A percentile compares a stretch with the other conserved stretches of the same genome.
Evolutionary conservation across 495 filamentous ascomycete genomes (phyloP).

Genomic region (Xylaria venustula): DNA sequence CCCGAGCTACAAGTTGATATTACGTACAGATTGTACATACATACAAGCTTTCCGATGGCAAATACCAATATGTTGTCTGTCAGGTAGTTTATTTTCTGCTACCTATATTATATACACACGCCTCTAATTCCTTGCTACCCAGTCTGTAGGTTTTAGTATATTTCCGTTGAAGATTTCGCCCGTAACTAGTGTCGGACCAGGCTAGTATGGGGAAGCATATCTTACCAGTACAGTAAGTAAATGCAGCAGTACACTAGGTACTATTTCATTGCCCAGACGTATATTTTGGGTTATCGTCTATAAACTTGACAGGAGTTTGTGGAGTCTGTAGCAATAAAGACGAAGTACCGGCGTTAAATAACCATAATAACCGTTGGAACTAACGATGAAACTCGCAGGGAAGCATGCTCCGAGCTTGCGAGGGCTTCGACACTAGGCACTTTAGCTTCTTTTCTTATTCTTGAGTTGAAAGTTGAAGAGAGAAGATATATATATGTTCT

Average conservation of each 20-base stretch:
- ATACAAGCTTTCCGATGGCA: no score
- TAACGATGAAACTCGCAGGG: no score
- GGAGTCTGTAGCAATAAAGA: background rate
- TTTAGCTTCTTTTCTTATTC: no score
- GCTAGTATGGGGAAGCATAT: background rate
- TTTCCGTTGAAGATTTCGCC: background rate
- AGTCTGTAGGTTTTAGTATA: no score
- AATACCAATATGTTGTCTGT: no score
- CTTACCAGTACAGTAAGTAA: conserved; percentile 4
- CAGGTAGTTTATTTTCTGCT: background rate
- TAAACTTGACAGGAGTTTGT: background rate
- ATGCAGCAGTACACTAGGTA: no score
- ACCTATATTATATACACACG: background rate
- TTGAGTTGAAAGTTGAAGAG: no score
- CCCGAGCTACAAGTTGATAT: conserved; percentile 6
- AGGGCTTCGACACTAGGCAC: no score
- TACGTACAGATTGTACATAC: conserved; percentile 11
- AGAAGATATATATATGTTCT: no score
- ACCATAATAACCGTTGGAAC: background rate
- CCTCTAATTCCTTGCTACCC: background rate
- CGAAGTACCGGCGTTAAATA: background rate
- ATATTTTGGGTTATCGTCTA: background rate
- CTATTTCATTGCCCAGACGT: no score
- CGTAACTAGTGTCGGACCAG: background rate
- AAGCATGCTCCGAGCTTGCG: no score